phyloP scores from a whole-genome alignment of 306 rosid species.

The Acacia confusa region DNA sequence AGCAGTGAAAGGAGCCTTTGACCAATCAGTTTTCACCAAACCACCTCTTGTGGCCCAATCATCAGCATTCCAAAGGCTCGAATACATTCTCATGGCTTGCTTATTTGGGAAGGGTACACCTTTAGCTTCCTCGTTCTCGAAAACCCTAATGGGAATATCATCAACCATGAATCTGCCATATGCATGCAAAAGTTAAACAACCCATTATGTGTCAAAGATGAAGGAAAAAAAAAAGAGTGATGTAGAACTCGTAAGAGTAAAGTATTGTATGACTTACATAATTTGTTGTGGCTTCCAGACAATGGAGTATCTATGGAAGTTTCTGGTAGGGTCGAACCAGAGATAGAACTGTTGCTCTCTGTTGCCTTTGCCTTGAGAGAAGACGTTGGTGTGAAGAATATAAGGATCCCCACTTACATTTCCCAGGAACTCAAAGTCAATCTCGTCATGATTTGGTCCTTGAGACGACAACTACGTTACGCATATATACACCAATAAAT shows the following conservation, averaged over 20 bases:
- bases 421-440: slow-evolving; percentile 42
- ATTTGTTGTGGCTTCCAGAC: slow-evolving; percentile 51
- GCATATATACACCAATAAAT: not conserved
- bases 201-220: too few relatives aligned
- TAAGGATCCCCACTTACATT: slow-evolving; percentile 49
- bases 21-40: slow-evolving; percentile 69
- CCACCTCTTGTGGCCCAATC: slow-evolving; percentile 89
- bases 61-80: slow-evolving; percentile 74
- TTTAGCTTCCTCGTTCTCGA: slow-evolving; percentile 51
- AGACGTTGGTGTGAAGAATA: slow-evolving; percentile 48
- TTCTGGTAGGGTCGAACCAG: slow-evolving; percentile 58
- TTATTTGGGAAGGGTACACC: slow-evolving; percentile 64
- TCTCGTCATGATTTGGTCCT: slow-evolving; percentile 52
- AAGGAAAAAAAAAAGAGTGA: too few relatives aligned
- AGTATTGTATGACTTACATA: slow-evolving; percentile 29
- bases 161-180: not conserved
- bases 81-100: slow-evolving; percentile 65
- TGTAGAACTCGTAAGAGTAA: too few relatives aligned
- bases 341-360: slow-evolving; percentile 38
- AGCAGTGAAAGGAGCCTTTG: slow-evolving; percentile 66
- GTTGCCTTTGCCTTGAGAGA: slow-evolving; percentile 45
- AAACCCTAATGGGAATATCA: slow-evolving; percentile 59
- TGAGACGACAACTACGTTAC: slow-evolving; percentile 79
- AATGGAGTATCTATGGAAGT: slow-evolving; percentile 56
- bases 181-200: too few relatives aligned